These are phyloP conservation scores for Polygonum maritimum DNA, from an alignment of 148 eudicot genomes.

Conservation along the genomic window DNA sequence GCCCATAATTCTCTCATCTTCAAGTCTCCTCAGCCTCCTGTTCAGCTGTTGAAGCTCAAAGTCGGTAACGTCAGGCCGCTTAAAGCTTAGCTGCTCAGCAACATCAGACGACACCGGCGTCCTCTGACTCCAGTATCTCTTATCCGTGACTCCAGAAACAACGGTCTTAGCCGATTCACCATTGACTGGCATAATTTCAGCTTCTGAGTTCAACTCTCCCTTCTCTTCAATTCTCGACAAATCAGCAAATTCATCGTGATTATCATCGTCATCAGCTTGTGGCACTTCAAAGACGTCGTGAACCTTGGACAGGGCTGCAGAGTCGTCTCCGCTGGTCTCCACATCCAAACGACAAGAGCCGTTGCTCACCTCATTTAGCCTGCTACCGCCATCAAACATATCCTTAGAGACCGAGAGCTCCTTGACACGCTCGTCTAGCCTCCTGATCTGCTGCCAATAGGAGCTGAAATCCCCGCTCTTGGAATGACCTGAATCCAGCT, in stretches of 20 bases:
- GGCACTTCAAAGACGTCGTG: conserved; percentile 94
- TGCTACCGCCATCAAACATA: background rate
- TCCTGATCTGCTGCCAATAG: conserved; percentile 69
- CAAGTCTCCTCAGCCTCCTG: conserved; percentile 46
- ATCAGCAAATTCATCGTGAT: conserved; percentile 4
- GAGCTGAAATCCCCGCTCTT: conserved; percentile 28
- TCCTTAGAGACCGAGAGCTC: conserved; percentile 32
- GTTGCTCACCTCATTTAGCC: conserved; percentile 9
- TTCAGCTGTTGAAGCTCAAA: conserved; percentile 33
- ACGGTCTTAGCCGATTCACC: conserved; percentile 22
- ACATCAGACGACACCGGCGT: conserved; percentile 5
- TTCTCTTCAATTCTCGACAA: conserved; percentile 9
- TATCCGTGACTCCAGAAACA: conserved; percentile 22
- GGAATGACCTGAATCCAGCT: background rate
- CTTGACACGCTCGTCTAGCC: conserved; percentile 54
- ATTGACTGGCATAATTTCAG: conserved; percentile 15
- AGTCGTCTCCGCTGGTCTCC: conserved; percentile 19
- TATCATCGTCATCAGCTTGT: conserved; percentile 14
- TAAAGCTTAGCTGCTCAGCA: conserved; percentile 23
- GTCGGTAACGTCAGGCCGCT: conserved; percentile 33
- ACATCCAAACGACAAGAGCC: conserved; percentile 14
- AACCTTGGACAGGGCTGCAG: conserved; percentile 27
- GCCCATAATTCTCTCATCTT: conserved; percentile 30
- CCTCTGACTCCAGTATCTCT: conserved; percentile 28
- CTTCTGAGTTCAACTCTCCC: conserved; percentile 14